These are phyloP conservation scores for Avena eriantha DNA, from an alignment of 176 grass and related monocot genomes.

Conservation along the genomic window DNA sequence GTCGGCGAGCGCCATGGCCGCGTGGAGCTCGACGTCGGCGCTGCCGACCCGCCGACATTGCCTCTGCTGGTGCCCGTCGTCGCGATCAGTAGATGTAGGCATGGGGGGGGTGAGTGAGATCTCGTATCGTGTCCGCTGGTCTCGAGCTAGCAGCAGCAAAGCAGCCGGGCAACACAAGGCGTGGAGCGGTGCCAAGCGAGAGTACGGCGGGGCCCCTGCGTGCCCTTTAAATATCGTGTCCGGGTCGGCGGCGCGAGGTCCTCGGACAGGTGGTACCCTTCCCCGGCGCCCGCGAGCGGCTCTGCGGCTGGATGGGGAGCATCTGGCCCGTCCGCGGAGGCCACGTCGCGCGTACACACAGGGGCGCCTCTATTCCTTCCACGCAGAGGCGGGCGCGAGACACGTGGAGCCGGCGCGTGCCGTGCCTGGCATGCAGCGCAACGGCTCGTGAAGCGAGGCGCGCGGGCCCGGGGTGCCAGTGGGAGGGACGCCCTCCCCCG, in stretches of 20 bases:
- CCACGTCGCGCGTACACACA: slow-evolving; percentile 18
- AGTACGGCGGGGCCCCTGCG: slow-evolving; percentile 3
- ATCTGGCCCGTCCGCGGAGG: slow-evolving; percentile 27
- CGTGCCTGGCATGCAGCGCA: slow-evolving; percentile 53
- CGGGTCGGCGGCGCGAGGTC: slow-evolving; percentile 20
- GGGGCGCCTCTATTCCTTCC: slow-evolving; percentile 12
- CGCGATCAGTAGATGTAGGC: slow-evolving; percentile 37
- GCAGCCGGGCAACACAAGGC: background rate
- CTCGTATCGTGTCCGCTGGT: background rate
- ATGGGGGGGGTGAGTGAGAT: slow-evolving; percentile 3
- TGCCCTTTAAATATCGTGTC: slow-evolving; percentile 31
- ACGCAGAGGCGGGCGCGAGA: slow-evolving; percentile 31
- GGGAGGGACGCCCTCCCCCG: background rate
- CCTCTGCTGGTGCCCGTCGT: slow-evolving; percentile 40
- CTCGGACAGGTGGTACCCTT: slow-evolving; percentile 37
- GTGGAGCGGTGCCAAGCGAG: background rate
- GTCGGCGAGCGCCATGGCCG: slow-evolving; percentile 69
- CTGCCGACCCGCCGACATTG: slow-evolving; percentile 49
- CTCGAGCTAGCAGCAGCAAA: no score
- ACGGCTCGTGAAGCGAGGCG: slow-evolving; percentile 1
- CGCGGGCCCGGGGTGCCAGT: background rate
- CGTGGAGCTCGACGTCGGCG: slow-evolving; percentile 79
- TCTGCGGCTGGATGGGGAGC: background rate
- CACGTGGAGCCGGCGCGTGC: slow-evolving; percentile 53
- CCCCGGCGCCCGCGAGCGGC: background rate